Base-by-base conservation (phyloP, 257 asterid genomes). In the Solanum ahanhuiri region DNA sequence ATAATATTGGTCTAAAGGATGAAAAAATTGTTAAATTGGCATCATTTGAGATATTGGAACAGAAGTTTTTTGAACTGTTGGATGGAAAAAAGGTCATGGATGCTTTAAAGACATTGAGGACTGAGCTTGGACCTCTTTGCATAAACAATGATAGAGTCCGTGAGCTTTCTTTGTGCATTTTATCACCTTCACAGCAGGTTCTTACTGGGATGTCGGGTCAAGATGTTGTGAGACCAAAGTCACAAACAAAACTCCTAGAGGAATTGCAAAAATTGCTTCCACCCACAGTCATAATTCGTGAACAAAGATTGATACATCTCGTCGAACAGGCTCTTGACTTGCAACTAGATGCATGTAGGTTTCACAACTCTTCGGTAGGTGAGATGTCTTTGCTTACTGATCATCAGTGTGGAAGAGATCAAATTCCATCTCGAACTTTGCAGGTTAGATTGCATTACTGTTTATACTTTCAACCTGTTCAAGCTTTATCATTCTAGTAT, bases 321-420 rank as follows among this genome's bases (percentile, higher is more conserved):
- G 93, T 95, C 87, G 98, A 94, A 87, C 98, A 95, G 89, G 98
- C 98, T 83, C 96, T 95, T 83, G 94, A 90, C 87, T 88, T 92
- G 88, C 98, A 95, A 87, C 91, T 89, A 87, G 93, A 90, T 85
- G 89, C 93, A 83, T 95, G 98, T 82, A 91, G 90, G 91, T 94
- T 91, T 91, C 98, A 95, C 91, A 95, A 95, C 90, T 90, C 96
- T n/a, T 81, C 85, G 22, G 87, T 86, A 23, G 91, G 87, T 87
- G 90, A 92, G 86, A 93, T 94, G 97, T 95, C 98, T 54, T 89
- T 95, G 91, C 90, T 93, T 39, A 81, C 91, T 34, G 97, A 95
- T 90, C 98, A 95, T 87, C 93, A 91, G 86, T 95, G 98, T 87
- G 96, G 98, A 83, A 92, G 90, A 82, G 95, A 93, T 79, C 90